Conservation (phyloP, 768 basidiomycete species). For the Podaxis sp. region DNA sequence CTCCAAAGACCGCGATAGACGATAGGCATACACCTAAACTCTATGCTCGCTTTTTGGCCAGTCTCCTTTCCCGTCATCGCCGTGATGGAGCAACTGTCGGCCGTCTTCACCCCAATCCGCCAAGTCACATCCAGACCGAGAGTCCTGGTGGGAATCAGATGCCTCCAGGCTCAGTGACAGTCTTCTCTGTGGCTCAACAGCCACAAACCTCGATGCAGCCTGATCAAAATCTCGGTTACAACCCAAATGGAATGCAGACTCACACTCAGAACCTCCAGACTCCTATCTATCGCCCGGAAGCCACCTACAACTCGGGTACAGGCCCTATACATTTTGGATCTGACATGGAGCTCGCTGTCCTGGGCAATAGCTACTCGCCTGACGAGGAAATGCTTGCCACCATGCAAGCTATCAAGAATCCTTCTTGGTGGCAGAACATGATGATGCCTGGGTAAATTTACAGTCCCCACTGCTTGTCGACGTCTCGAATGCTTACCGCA, state of each 20-base stretch:
- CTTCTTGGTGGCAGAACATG: constrained; percentile 74
- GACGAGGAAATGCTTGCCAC: constrained; percentile 67
- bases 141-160: constrained; percentile 16
- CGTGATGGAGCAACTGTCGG: constrained; percentile 63
- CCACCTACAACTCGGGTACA: constrained; percentile 41
- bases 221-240: constrained; percentile 22
- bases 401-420: constrained; percentile 72
- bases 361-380: constrained; percentile 33
- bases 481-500: constrained; percentile 9
- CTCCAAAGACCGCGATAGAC: constrained; percentile 75
- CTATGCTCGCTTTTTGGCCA: constrained; percentile 77
- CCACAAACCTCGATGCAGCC: constrained; percentile 16
- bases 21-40: constrained; percentile 79
- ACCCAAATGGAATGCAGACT: constrained; percentile 14
- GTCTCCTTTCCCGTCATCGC: constrained; percentile 69
- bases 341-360: constrained; percentile 36
- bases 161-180: constrained; percentile 26
- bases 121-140: constrained; percentile 33
- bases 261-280: constrained; percentile 27
- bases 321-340: constrained; percentile 43
- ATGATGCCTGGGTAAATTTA: constrained; percentile 77
- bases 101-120: constrained; percentile 51
- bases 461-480: background rate
- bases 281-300: constrained; percentile 47
- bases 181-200: constrained; percentile 26